These are phyloP conservation scores for Elsinoe batatas DNA, from an alignment of 2,329 filamentous ascomycete genomes.

Conservation along the genomic window DNA sequence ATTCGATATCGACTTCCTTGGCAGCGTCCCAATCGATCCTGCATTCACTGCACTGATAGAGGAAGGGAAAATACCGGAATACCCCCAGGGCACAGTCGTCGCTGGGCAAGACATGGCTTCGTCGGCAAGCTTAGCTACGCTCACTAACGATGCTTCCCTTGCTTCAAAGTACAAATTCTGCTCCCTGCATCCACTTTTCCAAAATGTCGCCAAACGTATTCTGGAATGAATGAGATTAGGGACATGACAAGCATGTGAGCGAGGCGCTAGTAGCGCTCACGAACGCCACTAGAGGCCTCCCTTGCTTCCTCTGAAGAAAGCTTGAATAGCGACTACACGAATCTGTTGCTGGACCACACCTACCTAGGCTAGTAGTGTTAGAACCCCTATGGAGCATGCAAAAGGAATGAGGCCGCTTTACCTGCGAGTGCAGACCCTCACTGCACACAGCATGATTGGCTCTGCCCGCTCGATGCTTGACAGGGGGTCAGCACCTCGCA, in stretches of 20 bases:
- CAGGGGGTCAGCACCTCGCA: too few relatives aligned
- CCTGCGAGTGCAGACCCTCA: too few relatives aligned
- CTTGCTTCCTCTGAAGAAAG: background rate
- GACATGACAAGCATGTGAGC: background rate
- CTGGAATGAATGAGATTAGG: background rate
- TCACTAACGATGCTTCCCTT: conserved; percentile 37
- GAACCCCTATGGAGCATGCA: too few relatives aligned
- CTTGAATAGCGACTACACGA: conserved; percentile 3
- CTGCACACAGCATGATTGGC: too few relatives aligned
- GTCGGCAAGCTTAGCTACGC: background rate
- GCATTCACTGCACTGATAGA: conserved; percentile 84
- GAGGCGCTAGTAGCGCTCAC: background rate
- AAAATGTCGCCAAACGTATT: conserved; percentile 42
- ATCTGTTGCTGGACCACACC: background rate
- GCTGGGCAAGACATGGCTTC: conserved; percentile 42
- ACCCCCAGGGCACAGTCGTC: conserved; percentile 58
- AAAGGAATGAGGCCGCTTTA: too few relatives aligned
- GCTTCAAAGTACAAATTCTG: conserved; percentile 65
- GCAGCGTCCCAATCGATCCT: conserved; percentile 82
- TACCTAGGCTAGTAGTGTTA: background rate
- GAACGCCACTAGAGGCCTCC: background rate
- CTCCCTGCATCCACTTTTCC: conserved; percentile 60
- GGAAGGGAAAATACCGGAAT: conserved; percentile 55
- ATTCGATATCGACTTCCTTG: conserved; percentile 74
- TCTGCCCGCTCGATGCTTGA: too few relatives aligned